Conservation (phyloP, 345 rosid genomes). For the Cardamine resedifolia region DNA sequence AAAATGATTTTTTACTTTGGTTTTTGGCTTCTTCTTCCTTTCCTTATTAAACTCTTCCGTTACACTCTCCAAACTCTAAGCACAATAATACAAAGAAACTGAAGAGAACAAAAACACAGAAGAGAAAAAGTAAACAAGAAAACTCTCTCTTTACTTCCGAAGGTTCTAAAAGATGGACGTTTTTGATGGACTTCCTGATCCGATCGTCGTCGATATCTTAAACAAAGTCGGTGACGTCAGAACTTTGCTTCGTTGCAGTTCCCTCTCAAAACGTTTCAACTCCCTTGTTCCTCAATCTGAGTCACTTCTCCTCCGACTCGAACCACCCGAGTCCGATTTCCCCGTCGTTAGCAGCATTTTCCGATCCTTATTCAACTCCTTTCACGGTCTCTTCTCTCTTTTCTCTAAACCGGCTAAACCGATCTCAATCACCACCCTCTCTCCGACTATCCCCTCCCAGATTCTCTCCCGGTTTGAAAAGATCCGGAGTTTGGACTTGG, state of each 20-base stretch:
- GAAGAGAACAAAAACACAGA: neutral
- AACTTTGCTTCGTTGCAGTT: conserved; percentile 32
- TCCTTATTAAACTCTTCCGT: conserved; percentile 9
- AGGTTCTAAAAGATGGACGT: conserved; percentile 25
- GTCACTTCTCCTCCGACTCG: conserved; percentile 30
- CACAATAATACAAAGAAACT: conserved; percentile 8
- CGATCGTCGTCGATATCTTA: conserved; percentile 33
- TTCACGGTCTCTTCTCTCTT: conserved; percentile 3
- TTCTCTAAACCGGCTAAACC: conserved; percentile 37
- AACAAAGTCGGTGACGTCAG: conserved; percentile 39
- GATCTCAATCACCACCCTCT: neutral
- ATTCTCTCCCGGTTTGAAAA: conserved; percentile 29
- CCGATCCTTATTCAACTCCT: conserved; percentile 23
- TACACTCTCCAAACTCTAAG: conserved; percentile 28
- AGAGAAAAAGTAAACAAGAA: neutral
- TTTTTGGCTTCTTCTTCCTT: neutral
- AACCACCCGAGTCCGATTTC: conserved; percentile 8
- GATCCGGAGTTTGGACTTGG: conserved; percentile 12
- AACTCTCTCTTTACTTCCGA: neutral
- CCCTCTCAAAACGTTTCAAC: conserved; percentile 35
- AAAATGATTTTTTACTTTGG: neutral
- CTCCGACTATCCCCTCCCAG: conserved; percentile 26
- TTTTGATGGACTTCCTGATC: conserved; percentile 36
- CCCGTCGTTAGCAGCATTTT: neutral
- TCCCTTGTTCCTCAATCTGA: conserved; percentile 36